Base-by-base conservation (phyloP, 495 filamentous ascomycete genomes). In the Viridothelium virens region DNA sequence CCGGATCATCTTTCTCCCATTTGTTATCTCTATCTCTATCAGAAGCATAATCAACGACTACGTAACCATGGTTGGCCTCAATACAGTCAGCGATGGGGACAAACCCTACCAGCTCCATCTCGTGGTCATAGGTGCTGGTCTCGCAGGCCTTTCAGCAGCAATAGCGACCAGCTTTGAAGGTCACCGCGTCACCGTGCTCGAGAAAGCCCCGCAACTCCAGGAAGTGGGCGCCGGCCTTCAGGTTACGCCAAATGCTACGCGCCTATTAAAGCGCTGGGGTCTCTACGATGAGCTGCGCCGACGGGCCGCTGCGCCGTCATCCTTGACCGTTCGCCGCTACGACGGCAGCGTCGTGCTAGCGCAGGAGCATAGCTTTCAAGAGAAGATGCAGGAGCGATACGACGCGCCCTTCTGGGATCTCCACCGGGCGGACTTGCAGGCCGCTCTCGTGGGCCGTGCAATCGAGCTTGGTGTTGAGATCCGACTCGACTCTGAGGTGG, bases 241-340 rank as follows among this genome's bases (percentile, higher is more conserved):
- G 70, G 77, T 86, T 62, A 84, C 83, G 1, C 84, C 84, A 3
- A 86, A 86, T 70, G 80, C 80, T 25, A 81, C 79, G 2, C 79
- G 79, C 16, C 77, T 86, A 0, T 78, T 86, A 63, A 71, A 77
- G 34, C 72, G 79, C 70, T 88, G 85, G 83, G 74, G 79, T 6
- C 76, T 87, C 1, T 75, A 76, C 11, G 70, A 78, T 3, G 73
- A 74, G 6, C 68, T 87, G 25, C 73, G 77, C 68, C 74, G 75
- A 25, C 71, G 77, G 31, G 84, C 83, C 12, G 80, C 82, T 0
- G 76, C 81, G 63, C 85, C 85, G 0, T 77, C 76, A 1, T 74
- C 78, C 36, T 76, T 88, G 44, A 81, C 83, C 1, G 81, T 89
- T 56, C 84, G 83, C 69, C 81, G 83, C 5, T 87, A 85, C 70